Conservation (phyloP, 73 alveolate species). For the Uronychia binucleata region DNA sequence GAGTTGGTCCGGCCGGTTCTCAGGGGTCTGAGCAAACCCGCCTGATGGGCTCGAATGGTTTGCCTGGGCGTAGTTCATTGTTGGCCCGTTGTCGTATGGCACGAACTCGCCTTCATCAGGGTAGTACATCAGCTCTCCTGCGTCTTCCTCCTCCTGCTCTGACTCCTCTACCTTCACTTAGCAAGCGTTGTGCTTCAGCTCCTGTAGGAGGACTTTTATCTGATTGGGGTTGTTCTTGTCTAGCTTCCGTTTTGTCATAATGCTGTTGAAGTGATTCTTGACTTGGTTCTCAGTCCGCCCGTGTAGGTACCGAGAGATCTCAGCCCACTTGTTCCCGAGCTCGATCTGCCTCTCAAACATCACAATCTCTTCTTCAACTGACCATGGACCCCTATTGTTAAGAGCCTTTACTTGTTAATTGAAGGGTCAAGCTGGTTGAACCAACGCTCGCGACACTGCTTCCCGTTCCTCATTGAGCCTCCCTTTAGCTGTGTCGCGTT, state of each 20-base stretch:
- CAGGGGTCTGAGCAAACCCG: constrained; percentile 1
- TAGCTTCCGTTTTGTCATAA: constrained; percentile 19
- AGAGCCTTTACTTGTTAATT: constrained; percentile 67
- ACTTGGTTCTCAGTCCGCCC: constrained; percentile 96
- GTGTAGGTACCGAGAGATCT: constrained; percentile 77
- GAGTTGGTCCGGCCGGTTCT: neutral
- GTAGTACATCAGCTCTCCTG: no score
- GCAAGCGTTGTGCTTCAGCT: neutral
- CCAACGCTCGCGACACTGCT: constrained; percentile 97
- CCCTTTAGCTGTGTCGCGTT: constrained; percentile 44
- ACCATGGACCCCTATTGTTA: constrained; percentile 76
- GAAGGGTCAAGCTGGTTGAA: constrained; percentile 92
- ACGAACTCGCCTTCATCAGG: neutral
- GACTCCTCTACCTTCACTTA: neutral
- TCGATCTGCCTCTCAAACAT: constrained; percentile 75
- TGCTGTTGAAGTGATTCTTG: constrained; percentile 82
- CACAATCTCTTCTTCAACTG: constrained; percentile 77
- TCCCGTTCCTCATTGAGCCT: constrained; percentile 79
- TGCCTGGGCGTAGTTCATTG: no score
- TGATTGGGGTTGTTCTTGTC: neutral
- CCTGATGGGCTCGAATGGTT: neutral
- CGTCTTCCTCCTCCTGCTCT: neutral
- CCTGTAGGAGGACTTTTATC: neutral
- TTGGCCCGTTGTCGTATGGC: neutral
- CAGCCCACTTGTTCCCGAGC: constrained; percentile 95